Evolutionary conservation across 2,329 filamentous ascomycete genomes (phyloP).

Genomic region (Neofusicoccum kwambonambiense): DNA sequence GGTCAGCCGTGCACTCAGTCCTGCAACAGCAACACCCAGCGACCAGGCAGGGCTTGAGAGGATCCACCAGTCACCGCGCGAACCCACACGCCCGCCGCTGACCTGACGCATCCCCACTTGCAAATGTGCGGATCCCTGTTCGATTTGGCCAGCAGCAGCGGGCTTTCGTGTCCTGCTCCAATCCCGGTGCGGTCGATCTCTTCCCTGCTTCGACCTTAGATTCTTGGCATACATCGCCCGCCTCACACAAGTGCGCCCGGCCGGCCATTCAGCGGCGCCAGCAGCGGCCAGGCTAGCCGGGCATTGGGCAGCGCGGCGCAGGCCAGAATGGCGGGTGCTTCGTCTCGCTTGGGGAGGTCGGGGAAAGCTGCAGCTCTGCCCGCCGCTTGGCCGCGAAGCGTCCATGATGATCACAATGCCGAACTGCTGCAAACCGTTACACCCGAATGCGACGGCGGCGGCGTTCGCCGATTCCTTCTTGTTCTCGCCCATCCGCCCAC

Average conservation of each 20-base stretch:
- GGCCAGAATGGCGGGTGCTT: neutral
- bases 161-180: neutral
- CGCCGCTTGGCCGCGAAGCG: neutral
- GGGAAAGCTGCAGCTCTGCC: neutral
- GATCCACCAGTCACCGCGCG: neutral
- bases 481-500: neutral
- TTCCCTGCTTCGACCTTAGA: slow-evolving; percentile 1
- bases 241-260: slow-evolving; percentile 6
- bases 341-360: neutral
- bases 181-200: neutral
- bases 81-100: neutral
- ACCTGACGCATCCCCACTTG: neutral
- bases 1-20: neutral
- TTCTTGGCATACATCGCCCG: slow-evolving; percentile 9
- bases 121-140: slow-evolving; percentile 2
- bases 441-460: neutral
- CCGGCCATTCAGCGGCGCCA: neutral
- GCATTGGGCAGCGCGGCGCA: neutral
- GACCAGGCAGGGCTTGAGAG: neutral
- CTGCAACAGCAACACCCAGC: neutral
- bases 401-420: neutral
- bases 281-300: neutral
- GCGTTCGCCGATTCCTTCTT: neutral
- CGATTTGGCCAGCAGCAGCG: slow-evolving; percentile 1
- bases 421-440: neutral